phyloP scores from a whole-genome alignment of 192 early-diverging fungal genomes.

The Podila minutissima region DNA sequence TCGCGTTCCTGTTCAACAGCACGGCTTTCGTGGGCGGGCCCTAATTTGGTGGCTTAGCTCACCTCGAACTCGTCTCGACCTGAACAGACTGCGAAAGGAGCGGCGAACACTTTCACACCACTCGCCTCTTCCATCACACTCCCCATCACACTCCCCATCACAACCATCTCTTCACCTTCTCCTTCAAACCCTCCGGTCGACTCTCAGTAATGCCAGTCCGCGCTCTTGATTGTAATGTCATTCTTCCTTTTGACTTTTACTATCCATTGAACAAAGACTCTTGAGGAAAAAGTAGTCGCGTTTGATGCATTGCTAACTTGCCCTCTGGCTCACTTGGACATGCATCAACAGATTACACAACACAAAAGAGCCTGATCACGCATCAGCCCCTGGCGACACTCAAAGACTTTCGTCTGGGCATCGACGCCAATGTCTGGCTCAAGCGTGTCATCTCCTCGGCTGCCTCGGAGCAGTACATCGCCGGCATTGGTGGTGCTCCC shows the following conservation, averaged over 20 bases:
- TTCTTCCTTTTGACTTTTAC: neutral
- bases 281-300: neutral
- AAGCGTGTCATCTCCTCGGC: constrained; percentile 63
- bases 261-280: neutral
- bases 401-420: constrained; percentile 75
- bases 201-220: constrained; percentile 20
- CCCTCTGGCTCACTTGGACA: neutral
- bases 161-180: neutral
- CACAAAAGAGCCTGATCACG: constrained; percentile 30
- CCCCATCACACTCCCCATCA: neutral
- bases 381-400: constrained; percentile 61
- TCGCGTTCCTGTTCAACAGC: neutral
- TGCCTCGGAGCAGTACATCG: constrained; percentile 65
- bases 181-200: neutral
- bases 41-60: neutral
- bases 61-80: neutral
- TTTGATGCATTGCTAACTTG: neutral
- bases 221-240: constrained; percentile 31
- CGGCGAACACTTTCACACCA: neutral
- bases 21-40: too few species aligned
- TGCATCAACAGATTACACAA: constrained; percentile 26
- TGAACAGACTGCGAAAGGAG: neutral
- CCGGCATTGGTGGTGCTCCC: constrained; percentile 76
- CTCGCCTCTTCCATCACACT: too few species aligned
- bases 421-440: constrained; percentile 86